Conservation (phyloP, 805 yeast genomes). For the Priceomyces medius region DNA sequence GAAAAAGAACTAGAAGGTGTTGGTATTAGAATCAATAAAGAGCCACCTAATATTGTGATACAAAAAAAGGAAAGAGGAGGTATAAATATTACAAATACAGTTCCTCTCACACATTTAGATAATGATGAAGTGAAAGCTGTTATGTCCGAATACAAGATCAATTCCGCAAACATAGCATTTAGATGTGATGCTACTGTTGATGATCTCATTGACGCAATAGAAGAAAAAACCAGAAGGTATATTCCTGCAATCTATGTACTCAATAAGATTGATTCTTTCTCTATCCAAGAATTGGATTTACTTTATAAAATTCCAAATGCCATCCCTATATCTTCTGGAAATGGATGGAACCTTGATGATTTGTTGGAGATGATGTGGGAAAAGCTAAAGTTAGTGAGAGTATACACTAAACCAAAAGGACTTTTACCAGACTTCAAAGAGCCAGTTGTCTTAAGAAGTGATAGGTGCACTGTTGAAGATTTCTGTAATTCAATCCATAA, state of each 20-base stretch:
- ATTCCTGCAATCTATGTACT: constrained; percentile 94
- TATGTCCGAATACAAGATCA: constrained; percentile 90
- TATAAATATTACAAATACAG: constrained; percentile 87
- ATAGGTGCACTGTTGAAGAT: constrained; percentile 84
- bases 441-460: constrained; percentile 87
- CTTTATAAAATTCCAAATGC: constrained; percentile 93
- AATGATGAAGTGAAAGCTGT: constrained; percentile 94
- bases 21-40: constrained; percentile 89
- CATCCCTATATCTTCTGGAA: constrained; percentile 93
- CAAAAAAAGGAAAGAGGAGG: constrained; percentile 97
- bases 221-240: constrained; percentile 85
- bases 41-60: constrained; percentile 89
- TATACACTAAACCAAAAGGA: constrained; percentile 97
- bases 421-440: constrained; percentile 88
- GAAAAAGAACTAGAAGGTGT: constrained; percentile 97
- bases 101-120: constrained; percentile 86
- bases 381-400: constrained; percentile 84
- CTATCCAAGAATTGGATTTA: constrained; percentile 88
- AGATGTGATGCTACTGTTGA: constrained; percentile 98
- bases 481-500: constrained; percentile 97
- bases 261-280: constrained; percentile 93
- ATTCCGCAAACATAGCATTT: constrained; percentile 94
- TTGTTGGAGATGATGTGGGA: constrained; percentile 95
- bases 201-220: constrained; percentile 91
- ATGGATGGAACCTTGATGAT: constrained; percentile 97